These are phyloP conservation scores for Mrakia hoshinonis DNA, from an alignment of 768 basidiomycete genomes.

Conservation along the genomic window DNA sequence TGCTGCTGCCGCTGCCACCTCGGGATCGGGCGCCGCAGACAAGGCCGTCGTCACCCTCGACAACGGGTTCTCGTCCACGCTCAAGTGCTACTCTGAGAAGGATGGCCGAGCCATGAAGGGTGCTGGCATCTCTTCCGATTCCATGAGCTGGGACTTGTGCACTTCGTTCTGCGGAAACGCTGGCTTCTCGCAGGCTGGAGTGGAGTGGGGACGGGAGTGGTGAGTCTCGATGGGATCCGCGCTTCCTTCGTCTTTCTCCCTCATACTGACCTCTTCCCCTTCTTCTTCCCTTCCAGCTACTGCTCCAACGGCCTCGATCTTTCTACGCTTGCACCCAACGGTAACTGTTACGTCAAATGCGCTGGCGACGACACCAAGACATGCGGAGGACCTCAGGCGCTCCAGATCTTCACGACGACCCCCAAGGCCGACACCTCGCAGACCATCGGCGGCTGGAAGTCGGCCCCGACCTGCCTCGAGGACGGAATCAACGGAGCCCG, in stretches of 20 bases:
- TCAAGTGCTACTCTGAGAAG: slow-evolving; percentile 1
- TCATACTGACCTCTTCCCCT: neutral
- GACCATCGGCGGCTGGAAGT: slow-evolving; percentile 11
- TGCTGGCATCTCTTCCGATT: neutral
- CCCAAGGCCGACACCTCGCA: neutral
- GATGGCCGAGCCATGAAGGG: slow-evolving; percentile 17
- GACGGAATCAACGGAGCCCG: slow-evolving; percentile 11
- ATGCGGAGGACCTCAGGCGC: slow-evolving; percentile 22
- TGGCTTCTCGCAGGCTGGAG: slow-evolving; percentile 15
- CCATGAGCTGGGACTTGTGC: slow-evolving; percentile 16
- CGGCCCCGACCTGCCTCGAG: neutral
- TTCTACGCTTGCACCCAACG: neutral
- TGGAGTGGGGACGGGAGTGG: slow-evolving; percentile 18
- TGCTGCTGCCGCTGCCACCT: neutral
- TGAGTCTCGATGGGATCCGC: neutral
- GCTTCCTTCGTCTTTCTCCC: neutral
- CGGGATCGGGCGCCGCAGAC: neutral
- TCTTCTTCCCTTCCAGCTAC: neutral
- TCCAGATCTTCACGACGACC: slow-evolving; percentile 16
- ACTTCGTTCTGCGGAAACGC: slow-evolving; percentile 13
- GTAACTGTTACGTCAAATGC: slow-evolving; percentile 19
- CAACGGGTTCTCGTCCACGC: neutral
- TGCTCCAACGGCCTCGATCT: slow-evolving; percentile 9
- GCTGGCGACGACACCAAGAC: slow-evolving; percentile 6
- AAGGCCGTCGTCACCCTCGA: slow-evolving; percentile 1